Evolutionary conservation across 176 grass and related monocot genomes (phyloP), one percentile per base, ranked within the genome.

Genomic region (Poa pratensis): DNA sequence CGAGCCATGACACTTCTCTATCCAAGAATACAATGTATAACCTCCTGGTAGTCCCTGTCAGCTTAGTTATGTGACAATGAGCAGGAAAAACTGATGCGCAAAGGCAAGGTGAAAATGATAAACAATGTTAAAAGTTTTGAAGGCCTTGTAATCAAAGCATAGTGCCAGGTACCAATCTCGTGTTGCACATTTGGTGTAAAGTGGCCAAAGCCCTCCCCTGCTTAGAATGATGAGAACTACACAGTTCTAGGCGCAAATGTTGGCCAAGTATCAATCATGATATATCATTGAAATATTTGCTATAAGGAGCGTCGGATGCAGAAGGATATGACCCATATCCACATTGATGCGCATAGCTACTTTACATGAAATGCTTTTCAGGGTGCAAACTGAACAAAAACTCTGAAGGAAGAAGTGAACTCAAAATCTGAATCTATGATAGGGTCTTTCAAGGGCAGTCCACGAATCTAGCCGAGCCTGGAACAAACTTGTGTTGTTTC

Each of bases 91-190:
- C n/a, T 61, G 43, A 55, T 28, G 69, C 59, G 15, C 37, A 77
- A 49, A 90, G 70, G 45, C 57, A 81, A 24, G 78, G 57, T 82
- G 59, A 54, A 52, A 85, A 58, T 24, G 43, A 75, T 75, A 80
- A 80, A 87, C 57, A 87, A 90, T 84, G 50, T 39, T 46, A 42
- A 74, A 83, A 84, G 79, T 68, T 87, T 22, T 74, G 16, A 67
- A 75, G 75, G 50, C 77, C 85, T 90, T 90, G 69, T 69, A 90
- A 87, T 87, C 89, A 69, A 87, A 87, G 89, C 80, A 90, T 87
- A 76, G 75, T 42, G 52, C 30, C 79, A 60, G 43, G 79, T 49
- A 90, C 84, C 88, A 86, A 90, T 74, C 88, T 83, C 84, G 58
- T 83, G 72, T 50, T 83, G 80, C 80, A 80, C 37, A 79, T 75